Conservation (phyloP, 805 yeast genomes). For the Kazachstania taianensis region DNA sequence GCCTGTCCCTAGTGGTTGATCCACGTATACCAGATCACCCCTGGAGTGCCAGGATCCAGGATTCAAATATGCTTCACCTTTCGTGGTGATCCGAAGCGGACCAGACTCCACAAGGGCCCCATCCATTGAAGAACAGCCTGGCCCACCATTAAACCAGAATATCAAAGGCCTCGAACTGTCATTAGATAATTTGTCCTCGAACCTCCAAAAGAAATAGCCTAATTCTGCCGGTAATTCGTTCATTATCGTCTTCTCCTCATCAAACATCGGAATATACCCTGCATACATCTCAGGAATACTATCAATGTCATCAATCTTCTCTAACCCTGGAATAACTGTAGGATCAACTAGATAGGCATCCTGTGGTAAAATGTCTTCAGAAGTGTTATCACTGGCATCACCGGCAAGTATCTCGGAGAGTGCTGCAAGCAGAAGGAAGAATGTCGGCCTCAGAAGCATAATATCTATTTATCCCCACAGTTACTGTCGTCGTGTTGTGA, state of each 20-base stretch:
- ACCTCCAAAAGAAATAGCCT: conserved; percentile 68
- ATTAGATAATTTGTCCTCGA: conserved; percentile 21
- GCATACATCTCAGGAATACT: conserved; percentile 40
- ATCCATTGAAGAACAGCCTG: conserved; percentile 97
- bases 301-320: conserved; percentile 11
- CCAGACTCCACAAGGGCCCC: conserved; percentile 92
- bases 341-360: conserved; percentile 19
- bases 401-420: no score
- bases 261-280: conserved; percentile 39
- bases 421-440: no score
- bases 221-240: conserved; percentile 6
- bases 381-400: no score
- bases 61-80: conserved; percentile 42
- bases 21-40: conserved; percentile 75
- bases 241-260: conserved; percentile 26
- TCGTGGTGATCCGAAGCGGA: conserved; percentile 56
- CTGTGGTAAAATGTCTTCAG: no score
- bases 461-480: no score
- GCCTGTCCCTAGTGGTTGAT: conserved; percentile 94
- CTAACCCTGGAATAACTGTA: conserved; percentile 23
- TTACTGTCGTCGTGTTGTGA: no score
- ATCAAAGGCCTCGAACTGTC: conserved; percentile 34
- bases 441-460: no score
- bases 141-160: conserved; percentile 96
- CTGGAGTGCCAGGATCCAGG: conserved; percentile 75